Conservation (phyloP, 768 basidiomycete genomes). For the Suillus plorans region DNA sequence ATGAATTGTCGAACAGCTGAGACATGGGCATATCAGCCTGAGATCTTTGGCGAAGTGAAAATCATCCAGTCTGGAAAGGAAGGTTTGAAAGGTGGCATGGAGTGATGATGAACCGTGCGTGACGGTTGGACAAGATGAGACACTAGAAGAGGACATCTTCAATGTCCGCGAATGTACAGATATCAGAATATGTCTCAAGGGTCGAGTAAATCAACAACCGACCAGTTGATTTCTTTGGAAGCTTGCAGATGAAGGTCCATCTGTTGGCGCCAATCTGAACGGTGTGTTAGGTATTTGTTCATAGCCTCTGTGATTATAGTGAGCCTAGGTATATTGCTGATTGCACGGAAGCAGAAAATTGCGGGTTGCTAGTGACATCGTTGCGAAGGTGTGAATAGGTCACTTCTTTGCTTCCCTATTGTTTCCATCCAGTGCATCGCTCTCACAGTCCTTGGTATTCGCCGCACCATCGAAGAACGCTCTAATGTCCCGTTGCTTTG, state of each 20-base stretch:
- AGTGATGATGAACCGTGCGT: slow-evolving; percentile 43
- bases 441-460: slow-evolving; percentile 18
- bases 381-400: neutral
- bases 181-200: slow-evolving; percentile 32
- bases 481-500: slow-evolving; percentile 72
- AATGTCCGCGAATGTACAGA: slow-evolving; percentile 11
- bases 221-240: slow-evolving; percentile 50
- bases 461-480: slow-evolving; percentile 59
- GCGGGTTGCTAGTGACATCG: neutral
- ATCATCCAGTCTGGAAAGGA: slow-evolving; percentile 45
- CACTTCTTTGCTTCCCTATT: slow-evolving; percentile 2
- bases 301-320: neutral
- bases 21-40: slow-evolving; percentile 72
- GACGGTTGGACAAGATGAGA: slow-evolving; percentile 25
- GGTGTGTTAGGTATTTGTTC: neutral
- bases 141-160: neutral
- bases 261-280: slow-evolving; percentile 46
- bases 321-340: neutral
- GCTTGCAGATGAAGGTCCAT: slow-evolving; percentile 55
- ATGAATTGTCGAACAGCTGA: slow-evolving; percentile 47
- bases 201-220: slow-evolving; percentile 50
- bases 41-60: slow-evolving; percentile 58
- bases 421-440: slow-evolving; percentile 29
- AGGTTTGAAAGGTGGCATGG: slow-evolving; percentile 33
- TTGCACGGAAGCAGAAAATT: neutral